phyloP scores from a whole-genome alignment of 2,329 filamentous ascomycete genomes.

The Pseudocercospora crystallina region DNA sequence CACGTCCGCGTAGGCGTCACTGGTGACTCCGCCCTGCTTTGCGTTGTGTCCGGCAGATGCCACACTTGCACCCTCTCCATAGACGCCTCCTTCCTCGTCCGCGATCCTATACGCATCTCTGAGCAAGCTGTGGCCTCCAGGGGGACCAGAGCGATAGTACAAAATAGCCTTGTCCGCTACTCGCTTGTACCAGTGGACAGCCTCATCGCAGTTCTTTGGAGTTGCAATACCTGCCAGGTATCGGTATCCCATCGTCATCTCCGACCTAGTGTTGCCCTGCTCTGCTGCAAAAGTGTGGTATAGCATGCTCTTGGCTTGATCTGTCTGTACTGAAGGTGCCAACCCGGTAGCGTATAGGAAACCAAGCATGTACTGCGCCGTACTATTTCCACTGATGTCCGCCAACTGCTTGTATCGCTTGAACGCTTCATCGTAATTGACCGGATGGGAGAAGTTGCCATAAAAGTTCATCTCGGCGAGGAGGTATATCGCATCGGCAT shows the following conservation, averaged over 20 bases:
- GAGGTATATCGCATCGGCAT: constrained; percentile 83
- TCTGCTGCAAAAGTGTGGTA: constrained; percentile 94
- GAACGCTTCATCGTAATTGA: constrained; percentile 77
- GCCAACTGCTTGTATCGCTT: constrained; percentile 78
- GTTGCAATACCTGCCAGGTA: constrained; percentile 84
- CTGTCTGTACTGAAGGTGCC: constrained; percentile 72
- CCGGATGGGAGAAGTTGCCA: constrained; percentile 86
- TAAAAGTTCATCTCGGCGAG: constrained; percentile 96
- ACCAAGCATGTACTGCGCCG: constrained; percentile 92
- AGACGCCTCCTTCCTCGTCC: constrained; percentile 87
- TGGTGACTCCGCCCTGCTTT: constrained; percentile 68
- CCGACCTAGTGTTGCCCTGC: constrained; percentile 75
- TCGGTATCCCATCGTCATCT: constrained; percentile 91
- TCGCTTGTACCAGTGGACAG: constrained; percentile 84
- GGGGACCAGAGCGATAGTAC: constrained; percentile 86
- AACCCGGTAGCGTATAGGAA: constrained; percentile 95
- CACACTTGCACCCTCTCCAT: constrained; percentile 90
- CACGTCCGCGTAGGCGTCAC: constrained; percentile 79
- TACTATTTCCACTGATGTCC: constrained; percentile 75
- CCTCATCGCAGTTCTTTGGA: constrained; percentile 79
- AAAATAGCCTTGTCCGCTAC: constrained; percentile 90
- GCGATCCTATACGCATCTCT: constrained; percentile 81
- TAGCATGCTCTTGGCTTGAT: constrained; percentile 87
- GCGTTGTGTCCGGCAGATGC: constrained; percentile 84
- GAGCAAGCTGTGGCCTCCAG: constrained; percentile 77